These are phyloP conservation scores for barrel medic (Medicago truncatula) DNA, from an alignment of 306 rosid genomes.

Conservation along the genomic window DNA sequence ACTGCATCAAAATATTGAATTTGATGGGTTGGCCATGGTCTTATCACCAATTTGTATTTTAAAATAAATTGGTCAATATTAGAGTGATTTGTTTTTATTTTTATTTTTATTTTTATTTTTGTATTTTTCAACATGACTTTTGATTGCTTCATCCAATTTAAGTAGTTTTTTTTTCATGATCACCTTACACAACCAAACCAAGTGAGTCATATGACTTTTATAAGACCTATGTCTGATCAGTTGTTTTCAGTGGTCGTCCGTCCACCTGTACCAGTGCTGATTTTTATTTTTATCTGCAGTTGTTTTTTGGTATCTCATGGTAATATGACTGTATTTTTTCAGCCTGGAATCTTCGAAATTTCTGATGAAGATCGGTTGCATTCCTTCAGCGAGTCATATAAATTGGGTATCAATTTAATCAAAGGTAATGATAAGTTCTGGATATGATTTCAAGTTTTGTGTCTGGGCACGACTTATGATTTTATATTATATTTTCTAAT, in stretches of 20 bases:
- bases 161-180: background rate
- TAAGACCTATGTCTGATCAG: background rate
- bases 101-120: no score
- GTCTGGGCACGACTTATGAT: constrained; percentile 1
- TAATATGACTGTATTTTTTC: constrained; percentile 38
- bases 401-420: constrained; percentile 64
- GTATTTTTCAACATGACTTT: background rate
- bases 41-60: background rate
- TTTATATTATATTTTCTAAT: background rate
- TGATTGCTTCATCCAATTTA: background rate
- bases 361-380: constrained; percentile 61
- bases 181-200: background rate
- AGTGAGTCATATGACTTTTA: background rate
- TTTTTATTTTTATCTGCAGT: background rate
- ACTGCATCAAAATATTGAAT: background rate
- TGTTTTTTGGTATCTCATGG: background rate
- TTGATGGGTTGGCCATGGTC: background rate
- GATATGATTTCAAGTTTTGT: background rate
- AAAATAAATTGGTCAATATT: background rate
- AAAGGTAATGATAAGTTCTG: constrained; percentile 56
- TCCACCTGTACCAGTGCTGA: background rate
- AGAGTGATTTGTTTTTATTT: background rate
- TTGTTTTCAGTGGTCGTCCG: background rate
- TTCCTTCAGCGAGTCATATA: constrained; percentile 71
- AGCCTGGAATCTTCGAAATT: constrained; percentile 65